These are phyloP conservation scores for Crithidia mellificae DNA, from an alignment of 208 protist species.

Conservation along the genomic window DNA sequence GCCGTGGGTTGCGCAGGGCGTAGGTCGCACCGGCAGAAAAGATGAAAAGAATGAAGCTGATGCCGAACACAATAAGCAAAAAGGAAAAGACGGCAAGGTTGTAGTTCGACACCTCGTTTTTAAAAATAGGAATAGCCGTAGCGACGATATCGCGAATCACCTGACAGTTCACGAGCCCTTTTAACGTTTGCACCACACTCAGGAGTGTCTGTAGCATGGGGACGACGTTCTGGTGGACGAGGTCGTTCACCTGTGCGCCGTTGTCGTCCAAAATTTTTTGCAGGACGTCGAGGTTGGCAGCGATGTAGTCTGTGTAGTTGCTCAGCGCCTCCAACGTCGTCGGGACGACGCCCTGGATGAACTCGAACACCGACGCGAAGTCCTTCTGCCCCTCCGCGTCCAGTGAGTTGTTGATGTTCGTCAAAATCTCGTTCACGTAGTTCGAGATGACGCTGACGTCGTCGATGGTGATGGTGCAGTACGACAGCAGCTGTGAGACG, in stretches of 20 bases:
- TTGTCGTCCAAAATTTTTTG: slow-evolving; percentile 25
- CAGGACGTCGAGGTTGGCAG: slow-evolving; percentile 27
- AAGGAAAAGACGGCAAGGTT: slow-evolving; percentile 33
- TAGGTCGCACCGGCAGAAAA: slow-evolving; percentile 14
- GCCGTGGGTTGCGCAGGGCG: slow-evolving; percentile 26
- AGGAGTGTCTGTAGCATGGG: slow-evolving; percentile 21
- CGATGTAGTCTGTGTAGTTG: slow-evolving; percentile 36
- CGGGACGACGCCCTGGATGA: slow-evolving; percentile 24
- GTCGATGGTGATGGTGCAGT: slow-evolving; percentile 29
- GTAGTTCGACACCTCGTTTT: slow-evolving; percentile 27
- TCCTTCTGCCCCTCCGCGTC: slow-evolving; percentile 19
- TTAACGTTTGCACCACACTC: slow-evolving; percentile 19
- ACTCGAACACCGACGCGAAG: slow-evolving; percentile 14
- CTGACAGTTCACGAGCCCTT: slow-evolving; percentile 38
- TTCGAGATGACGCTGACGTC: slow-evolving; percentile 22
- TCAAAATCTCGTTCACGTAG: slow-evolving; percentile 30
- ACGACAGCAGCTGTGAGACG: slow-evolving; percentile 33
- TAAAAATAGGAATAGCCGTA: slow-evolving; percentile 26
- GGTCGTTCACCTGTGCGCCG: slow-evolving; percentile 12
- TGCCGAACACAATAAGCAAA: slow-evolving; percentile 35
- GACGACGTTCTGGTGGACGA: slow-evolving; percentile 17
- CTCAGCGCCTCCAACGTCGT: slow-evolving; percentile 26
- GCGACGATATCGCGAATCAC: slow-evolving; percentile 37
- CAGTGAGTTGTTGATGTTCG: slow-evolving; percentile 23
- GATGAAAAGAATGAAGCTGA: slow-evolving; percentile 22